These are phyloP conservation scores for Plasmodium chabaudi DNA, from an alignment of 169 alveolate genomes.

Conservation along the genomic window DNA sequence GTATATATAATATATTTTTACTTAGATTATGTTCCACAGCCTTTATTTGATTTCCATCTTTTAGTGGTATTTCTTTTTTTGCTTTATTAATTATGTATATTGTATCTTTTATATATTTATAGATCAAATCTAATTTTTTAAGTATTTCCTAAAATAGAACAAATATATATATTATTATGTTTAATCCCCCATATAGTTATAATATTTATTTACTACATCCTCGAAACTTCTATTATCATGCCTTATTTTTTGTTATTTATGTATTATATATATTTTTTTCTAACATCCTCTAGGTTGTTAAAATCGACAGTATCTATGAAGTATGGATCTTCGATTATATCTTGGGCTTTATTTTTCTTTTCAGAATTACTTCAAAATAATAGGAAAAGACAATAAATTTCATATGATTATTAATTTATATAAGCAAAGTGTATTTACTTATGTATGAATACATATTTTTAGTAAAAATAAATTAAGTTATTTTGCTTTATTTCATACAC, in stretches of 20 bases:
- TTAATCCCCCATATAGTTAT: not conserved
- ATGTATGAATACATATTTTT: not conserved
- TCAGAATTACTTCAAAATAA: conserved; percentile 25
- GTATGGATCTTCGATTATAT: conserved; percentile 63
- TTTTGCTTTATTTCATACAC: not conserved
- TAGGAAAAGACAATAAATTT: too few species aligned
- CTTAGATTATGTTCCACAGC: conserved; percentile 54
- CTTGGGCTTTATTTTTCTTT: conserved; percentile 60
- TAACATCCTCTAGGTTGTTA: conserved; percentile 59
- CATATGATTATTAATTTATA: too few species aligned
- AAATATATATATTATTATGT: not conserved
- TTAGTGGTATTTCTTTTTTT: conserved; percentile 60
- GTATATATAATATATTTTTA: not conserved
- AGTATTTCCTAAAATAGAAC: conserved; percentile 50
- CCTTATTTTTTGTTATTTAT: not conserved
- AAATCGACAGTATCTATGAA: conserved; percentile 47
- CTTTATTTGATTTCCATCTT: conserved; percentile 57
- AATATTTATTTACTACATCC: not conserved
- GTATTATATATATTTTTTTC: not conserved
- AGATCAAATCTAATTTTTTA: conserved; percentile 45
- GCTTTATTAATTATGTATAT: conserved; percentile 66
- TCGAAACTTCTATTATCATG: not conserved
- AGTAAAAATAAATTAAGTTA: not conserved
- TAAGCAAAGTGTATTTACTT: too few species aligned
- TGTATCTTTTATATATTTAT: conserved; percentile 68